These are phyloP conservation scores for Lyophyllum atratum DNA, from an alignment of 768 basidiomycete species.

Conservation along the genomic window DNA sequence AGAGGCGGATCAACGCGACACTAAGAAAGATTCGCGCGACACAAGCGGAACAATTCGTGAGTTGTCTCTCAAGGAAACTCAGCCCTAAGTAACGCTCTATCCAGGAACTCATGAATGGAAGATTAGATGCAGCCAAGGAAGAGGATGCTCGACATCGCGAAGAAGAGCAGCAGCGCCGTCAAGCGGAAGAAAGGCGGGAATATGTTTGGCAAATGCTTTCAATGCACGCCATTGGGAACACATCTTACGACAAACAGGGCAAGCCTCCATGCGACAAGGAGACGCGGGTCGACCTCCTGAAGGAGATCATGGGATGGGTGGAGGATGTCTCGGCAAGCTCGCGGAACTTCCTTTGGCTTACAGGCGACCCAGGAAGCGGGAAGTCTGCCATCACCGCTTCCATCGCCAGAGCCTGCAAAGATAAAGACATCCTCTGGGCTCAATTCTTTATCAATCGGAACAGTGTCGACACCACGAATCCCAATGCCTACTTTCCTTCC, in stretches of 20 bases:
- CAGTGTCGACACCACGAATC: constrained; percentile 14
- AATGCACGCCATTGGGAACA: constrained; percentile 7
- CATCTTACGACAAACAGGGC: constrained; percentile 14
- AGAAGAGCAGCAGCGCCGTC: no score
- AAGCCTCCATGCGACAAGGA: constrained; percentile 17
- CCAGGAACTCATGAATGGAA: no score
- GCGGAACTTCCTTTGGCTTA: constrained; percentile 17
- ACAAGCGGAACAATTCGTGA: not conserved
- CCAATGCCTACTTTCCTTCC: constrained; percentile 17
- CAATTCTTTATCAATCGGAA: constrained; percentile 21
- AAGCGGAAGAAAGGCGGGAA: not conserved
- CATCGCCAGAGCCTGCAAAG: constrained; percentile 15
- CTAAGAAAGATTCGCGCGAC: not conserved
- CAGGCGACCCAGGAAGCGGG: constrained; percentile 1
- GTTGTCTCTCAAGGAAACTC: not conserved
- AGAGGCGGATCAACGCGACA: not conserved
- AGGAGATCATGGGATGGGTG: constrained; percentile 14
- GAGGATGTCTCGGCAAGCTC: constrained; percentile 2
- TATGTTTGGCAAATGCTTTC: constrained; percentile 1
- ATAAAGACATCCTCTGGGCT: constrained; percentile 15
- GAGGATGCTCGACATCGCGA: not conserved
- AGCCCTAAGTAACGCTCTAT: no score
- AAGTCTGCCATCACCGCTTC: constrained; percentile 21
- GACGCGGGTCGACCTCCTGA: constrained; percentile 13
- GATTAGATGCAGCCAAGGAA: not conserved